Evolutionary conservation across 495 filamentous ascomycete genomes (phyloP).

Genomic region (Filosporella fistucella): DNA sequence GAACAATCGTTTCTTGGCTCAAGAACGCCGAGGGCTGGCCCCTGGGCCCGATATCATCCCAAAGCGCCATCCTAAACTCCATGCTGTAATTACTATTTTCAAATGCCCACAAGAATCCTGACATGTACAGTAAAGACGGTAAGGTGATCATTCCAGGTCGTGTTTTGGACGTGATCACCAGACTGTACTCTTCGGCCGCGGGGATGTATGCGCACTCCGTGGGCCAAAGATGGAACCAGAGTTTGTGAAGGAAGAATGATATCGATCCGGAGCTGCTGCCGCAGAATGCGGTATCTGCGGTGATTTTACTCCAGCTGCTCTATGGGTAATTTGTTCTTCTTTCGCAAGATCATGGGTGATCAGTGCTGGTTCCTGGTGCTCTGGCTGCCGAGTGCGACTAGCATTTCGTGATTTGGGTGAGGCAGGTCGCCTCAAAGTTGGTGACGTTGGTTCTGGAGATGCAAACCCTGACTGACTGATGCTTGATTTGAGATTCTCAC

Average conservation of each 20-base stretch:
- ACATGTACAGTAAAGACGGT: too few species aligned
- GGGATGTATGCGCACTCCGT: constrained; percentile 6
- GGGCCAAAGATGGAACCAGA: constrained; percentile 4
- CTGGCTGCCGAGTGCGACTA: neutral
- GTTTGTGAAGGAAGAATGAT: constrained; percentile 5
- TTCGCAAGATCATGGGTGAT: neutral
- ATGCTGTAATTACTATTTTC: too few species aligned
- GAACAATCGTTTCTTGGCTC: too few species aligned
- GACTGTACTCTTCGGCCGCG: constrained; percentile 4
- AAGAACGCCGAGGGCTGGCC: too few species aligned
- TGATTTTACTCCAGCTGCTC: neutral
- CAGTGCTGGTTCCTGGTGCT: neutral
- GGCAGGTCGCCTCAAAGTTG: neutral
- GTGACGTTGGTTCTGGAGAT: too few species aligned
- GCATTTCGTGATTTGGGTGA: neutral
- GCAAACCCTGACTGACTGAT: too few species aligned
- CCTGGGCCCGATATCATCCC: too few species aligned
- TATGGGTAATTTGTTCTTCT: neutral
- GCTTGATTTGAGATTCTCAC: constrained; percentile 6
- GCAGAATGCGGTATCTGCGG: neutral
- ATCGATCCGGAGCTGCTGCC: constrained; percentile 1
- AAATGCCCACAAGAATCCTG: too few species aligned
- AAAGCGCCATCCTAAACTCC: too few species aligned
- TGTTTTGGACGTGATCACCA: too few species aligned
- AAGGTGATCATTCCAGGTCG: too few species aligned